Conservation (phyloP, 371 early-diverging fungal genomes). For the Mortierella sp. region DNA sequence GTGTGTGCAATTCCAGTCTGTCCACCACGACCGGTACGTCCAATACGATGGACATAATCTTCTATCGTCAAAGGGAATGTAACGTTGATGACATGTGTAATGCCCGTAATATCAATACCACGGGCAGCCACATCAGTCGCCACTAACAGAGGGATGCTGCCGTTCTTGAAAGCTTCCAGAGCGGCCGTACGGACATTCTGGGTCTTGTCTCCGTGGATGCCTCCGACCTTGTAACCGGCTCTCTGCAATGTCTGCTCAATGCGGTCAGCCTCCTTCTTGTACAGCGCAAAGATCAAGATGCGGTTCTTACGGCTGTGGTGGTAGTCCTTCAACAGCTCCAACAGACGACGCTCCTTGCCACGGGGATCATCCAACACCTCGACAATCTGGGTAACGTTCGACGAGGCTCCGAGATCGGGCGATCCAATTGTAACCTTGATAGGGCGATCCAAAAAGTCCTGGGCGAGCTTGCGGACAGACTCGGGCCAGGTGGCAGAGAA, state of each 20-base stretch:
- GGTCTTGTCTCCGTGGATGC: constrained; percentile 89
- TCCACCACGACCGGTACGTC: constrained; percentile 98
- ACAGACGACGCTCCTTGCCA: constrained; percentile 86
- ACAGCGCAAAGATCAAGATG: constrained; percentile 92
- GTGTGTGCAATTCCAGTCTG: constrained; percentile 93
- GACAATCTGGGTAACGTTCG: constrained; percentile 94
- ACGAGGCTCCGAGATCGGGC: constrained; percentile 92
- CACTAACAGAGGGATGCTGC: constrained; percentile 82
- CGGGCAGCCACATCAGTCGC: constrained; percentile 97
- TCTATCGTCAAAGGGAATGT: constrained; percentile 98
- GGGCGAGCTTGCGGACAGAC: constrained; percentile 88
- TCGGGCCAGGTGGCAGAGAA: constrained; percentile 87
- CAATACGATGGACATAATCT: constrained; percentile 96
- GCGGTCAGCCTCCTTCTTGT: constrained; percentile 94
- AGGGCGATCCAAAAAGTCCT: constrained; percentile 86
- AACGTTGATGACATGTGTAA: constrained; percentile 98
- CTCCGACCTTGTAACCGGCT: constrained; percentile 86
- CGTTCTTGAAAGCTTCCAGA: constrained; percentile 81
- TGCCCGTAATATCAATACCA: constrained; percentile 97
- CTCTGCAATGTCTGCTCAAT: constrained; percentile 79
- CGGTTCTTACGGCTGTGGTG: constrained; percentile 85
- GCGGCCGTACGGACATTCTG: constrained; percentile 82
- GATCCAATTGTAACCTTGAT: constrained; percentile 96
- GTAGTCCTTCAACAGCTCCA: constrained; percentile 85
- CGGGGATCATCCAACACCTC: constrained; percentile 86